phyloP scores from a whole-genome alignment of 2,329 filamentous ascomycete species.

The Orbilia quercus region DNA sequence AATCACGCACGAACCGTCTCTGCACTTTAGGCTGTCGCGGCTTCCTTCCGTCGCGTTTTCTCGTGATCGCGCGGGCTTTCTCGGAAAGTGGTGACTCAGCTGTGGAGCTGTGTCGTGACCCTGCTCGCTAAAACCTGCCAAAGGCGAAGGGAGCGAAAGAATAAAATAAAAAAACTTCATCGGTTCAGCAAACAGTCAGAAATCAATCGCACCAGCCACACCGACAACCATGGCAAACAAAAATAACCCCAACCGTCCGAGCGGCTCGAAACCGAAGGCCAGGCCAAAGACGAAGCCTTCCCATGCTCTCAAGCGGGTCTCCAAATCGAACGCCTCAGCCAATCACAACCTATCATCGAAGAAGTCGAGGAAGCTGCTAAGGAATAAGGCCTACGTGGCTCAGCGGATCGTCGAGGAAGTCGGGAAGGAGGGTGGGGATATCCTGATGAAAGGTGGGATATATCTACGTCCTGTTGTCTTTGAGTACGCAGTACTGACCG shows the following conservation, averaged over 20 bases:
- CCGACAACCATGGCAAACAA: slow-evolving; percentile 53
- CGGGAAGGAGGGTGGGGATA: slow-evolving; percentile 28
- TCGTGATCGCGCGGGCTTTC: slow-evolving; percentile 30
- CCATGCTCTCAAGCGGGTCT: slow-evolving; percentile 29
- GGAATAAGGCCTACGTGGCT: slow-evolving; percentile 48
- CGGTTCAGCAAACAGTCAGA: not conserved
- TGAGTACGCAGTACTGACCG: not conserved
- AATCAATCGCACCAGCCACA: not conserved
- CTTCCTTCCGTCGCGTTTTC: slow-evolving; percentile 17
- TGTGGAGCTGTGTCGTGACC: not conserved
- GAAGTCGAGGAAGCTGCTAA: slow-evolving; percentile 42
- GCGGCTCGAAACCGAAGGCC: slow-evolving; percentile 34
- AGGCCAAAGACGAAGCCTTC: slow-evolving; percentile 41
- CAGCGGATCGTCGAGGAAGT: slow-evolving; percentile 44
- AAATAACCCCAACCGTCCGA: slow-evolving; percentile 45
- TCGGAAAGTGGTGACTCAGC: slow-evolving; percentile 22
- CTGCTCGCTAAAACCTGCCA: slow-evolving; percentile 1
- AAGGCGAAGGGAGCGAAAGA: not conserved
- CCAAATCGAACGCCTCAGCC: slow-evolving; percentile 33
- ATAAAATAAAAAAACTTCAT: not conserved
- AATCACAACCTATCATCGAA: slow-evolving; percentile 47
- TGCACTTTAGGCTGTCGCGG: slow-evolving; percentile 38
- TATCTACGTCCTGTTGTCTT: no score
- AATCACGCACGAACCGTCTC: not conserved
- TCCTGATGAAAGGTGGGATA: slow-evolving; percentile 41